Conservation (phyloP, 2,329 filamentous ascomycete genomes). For the Beauveria sp. region DNA sequence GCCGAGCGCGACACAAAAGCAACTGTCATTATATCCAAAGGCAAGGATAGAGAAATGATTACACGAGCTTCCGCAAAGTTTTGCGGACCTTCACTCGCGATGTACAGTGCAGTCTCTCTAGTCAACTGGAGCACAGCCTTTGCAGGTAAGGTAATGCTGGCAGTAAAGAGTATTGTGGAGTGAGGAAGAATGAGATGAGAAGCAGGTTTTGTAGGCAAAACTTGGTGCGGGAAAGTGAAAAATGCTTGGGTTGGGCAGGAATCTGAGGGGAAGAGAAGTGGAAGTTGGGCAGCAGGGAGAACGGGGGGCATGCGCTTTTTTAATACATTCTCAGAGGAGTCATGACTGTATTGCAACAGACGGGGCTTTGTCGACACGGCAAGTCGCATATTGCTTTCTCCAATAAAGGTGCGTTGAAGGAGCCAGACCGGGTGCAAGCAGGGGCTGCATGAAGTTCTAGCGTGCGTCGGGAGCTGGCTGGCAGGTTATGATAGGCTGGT, state of each 20-base stretch:
- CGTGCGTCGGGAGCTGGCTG: neutral
- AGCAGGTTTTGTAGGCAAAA: slow-evolving; percentile 12
- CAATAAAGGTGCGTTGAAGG: slow-evolving; percentile 8
- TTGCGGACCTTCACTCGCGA: slow-evolving; percentile 10
- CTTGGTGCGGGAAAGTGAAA: slow-evolving; percentile 16
- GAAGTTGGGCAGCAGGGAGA: slow-evolving; percentile 29
- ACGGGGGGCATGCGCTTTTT: slow-evolving; percentile 31
- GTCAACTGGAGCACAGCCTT: slow-evolving; percentile 2
- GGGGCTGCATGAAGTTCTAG: slow-evolving; percentile 9
- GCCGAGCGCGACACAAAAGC: slow-evolving; percentile 39
- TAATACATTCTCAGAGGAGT: slow-evolving; percentile 21
- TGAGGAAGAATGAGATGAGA: slow-evolving; percentile 12
- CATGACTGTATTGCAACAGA: neutral
- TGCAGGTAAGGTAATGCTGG: neutral
- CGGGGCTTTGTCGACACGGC: slow-evolving; percentile 7
- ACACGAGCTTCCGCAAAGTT: slow-evolving; percentile 7
- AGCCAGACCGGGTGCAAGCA: slow-evolving; percentile 4
- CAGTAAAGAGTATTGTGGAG: slow-evolving; percentile 14
- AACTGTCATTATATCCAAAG: slow-evolving; percentile 41
- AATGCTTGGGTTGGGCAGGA: slow-evolving; percentile 18
- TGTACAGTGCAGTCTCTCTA: slow-evolving; percentile 6
- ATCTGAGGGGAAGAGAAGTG: slow-evolving; percentile 28
- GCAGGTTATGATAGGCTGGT: slow-evolving; percentile 4
- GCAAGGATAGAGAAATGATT: slow-evolving; percentile 15
- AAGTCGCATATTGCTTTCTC: slow-evolving; percentile 3